These are phyloP conservation scores for Alternaria alternata DNA, from an alignment of 2,329 filamentous ascomycete species.

Conservation along the genomic window DNA sequence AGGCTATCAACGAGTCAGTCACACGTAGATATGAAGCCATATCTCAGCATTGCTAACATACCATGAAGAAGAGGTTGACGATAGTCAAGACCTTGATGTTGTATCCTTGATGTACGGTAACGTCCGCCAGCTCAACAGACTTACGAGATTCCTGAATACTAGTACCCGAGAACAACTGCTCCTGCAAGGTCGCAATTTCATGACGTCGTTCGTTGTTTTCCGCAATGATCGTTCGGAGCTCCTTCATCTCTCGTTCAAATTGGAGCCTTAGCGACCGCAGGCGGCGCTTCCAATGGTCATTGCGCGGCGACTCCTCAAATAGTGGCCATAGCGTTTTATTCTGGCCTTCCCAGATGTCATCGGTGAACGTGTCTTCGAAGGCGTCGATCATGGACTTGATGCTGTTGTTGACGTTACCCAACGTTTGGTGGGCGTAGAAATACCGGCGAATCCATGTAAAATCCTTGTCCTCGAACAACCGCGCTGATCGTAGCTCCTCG, in stretches of 20 bases:
- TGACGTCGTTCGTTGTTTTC: slow-evolving; percentile 63
- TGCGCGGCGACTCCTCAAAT: slow-evolving; percentile 56
- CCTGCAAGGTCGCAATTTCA: slow-evolving; percentile 65
- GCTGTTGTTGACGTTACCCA: slow-evolving; percentile 66
- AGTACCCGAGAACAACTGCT: slow-evolving; percentile 71
- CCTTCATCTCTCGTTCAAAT: slow-evolving; percentile 61
- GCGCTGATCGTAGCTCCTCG: slow-evolving; percentile 62
- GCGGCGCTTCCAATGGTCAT: slow-evolving; percentile 59
- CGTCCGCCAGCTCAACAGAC: slow-evolving; percentile 64
- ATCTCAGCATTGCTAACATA: slow-evolving; percentile 5
- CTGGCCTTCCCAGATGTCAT: slow-evolving; percentile 66
- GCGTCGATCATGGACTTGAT: slow-evolving; percentile 66
- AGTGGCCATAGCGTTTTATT: slow-evolving; percentile 66
- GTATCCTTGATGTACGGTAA: slow-evolving; percentile 65
- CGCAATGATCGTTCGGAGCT: slow-evolving; percentile 58
- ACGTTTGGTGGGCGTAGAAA: slow-evolving; percentile 69
- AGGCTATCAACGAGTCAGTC: slow-evolving; percentile 43
- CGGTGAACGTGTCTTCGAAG: slow-evolving; percentile 66
- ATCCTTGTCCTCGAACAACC: slow-evolving; percentile 68
- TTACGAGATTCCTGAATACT: slow-evolving; percentile 68
- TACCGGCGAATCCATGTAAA: slow-evolving; percentile 70
- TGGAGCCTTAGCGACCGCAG: slow-evolving; percentile 59
- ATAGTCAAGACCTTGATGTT: slow-evolving; percentile 68
- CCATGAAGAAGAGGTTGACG: slow-evolving; percentile 67
- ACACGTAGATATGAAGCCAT: background rate